A percentile compares a stretch with the other conserved stretches of the same genome.
These are phyloP conservation scores for Dipodascopsis uninucleata DNA, from an alignment of 805 yeast genomes.

Conservation along the genomic window DNA sequence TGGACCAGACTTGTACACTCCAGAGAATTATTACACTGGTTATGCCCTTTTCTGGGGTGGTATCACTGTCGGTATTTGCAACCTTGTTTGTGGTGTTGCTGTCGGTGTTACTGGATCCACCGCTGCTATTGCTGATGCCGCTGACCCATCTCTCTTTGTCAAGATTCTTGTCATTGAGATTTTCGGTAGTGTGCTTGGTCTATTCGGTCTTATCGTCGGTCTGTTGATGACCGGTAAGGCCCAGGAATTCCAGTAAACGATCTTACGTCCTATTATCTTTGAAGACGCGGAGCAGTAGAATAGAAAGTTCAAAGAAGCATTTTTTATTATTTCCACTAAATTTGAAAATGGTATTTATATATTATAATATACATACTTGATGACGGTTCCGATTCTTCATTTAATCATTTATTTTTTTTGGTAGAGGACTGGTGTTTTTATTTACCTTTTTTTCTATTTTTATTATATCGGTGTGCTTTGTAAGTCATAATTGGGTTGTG, in stretches of 20 bases:
- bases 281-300: neutral
- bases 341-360: neutral
- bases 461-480: constrained; percentile 16
- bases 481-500: constrained; percentile 26
- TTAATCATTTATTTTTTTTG: neutral
- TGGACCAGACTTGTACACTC: constrained; percentile 60
- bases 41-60: constrained; percentile 98
- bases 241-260: constrained; percentile 53
- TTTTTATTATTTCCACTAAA: neutral
- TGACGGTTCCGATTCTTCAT: neutral
- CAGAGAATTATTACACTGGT: constrained; percentile 88
- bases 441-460: constrained; percentile 11
- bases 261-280: neutral
- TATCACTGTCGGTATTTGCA: constrained; percentile 86
- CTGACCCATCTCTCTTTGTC: constrained; percentile 90
- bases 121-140: constrained; percentile 98
- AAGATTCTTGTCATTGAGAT: constrained; percentile 95
- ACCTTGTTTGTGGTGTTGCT: constrained; percentile 92
- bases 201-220: constrained; percentile 93
- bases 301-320: constrained; percentile 5
- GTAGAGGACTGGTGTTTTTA: constrained; percentile 16
- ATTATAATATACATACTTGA: neutral
- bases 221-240: constrained; percentile 96
- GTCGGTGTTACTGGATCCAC: constrained; percentile 98
- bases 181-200: constrained; percentile 93